phyloP scores from a whole-genome alignment of 202 grass and related monocot genomes.

The Setaria viridis region DNA sequence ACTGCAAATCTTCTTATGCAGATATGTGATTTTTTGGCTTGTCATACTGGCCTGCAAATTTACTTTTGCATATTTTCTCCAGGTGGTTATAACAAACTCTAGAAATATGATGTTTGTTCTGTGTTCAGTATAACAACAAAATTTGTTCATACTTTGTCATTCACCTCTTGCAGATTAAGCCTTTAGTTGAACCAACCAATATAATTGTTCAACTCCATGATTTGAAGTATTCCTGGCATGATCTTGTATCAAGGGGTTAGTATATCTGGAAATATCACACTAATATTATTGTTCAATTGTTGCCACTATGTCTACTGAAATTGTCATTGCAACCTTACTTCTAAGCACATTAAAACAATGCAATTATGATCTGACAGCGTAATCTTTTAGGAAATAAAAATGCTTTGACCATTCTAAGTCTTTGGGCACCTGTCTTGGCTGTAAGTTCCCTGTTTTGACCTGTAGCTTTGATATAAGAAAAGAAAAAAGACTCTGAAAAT shows the following conservation, averaged over 20 bases:
- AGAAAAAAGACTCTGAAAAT: neutral
- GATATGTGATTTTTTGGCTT: slow-evolving; percentile 92
- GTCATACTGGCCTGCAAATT: slow-evolving; percentile 90
- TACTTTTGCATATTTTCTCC: slow-evolving; percentile 95
- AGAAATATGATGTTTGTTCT: slow-evolving; percentile 43
- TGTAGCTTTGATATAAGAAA: slow-evolving; percentile 35
- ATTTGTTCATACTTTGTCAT: slow-evolving; percentile 13
- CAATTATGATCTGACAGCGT: slow-evolving; percentile 24
- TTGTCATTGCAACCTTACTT: slow-evolving; percentile 23
- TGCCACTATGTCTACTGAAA: neutral
- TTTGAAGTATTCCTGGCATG: slow-evolving; percentile 93
- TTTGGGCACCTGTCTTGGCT: slow-evolving; percentile 92
- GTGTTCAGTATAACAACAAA: slow-evolving; percentile 22
- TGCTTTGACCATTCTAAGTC: slow-evolving; percentile 92
- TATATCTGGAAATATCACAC: slow-evolving; percentile 34
- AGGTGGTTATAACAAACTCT: slow-evolving; percentile 62
- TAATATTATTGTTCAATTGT: slow-evolving; percentile 3
- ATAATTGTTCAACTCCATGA: slow-evolving; percentile 70
- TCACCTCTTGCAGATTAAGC: slow-evolving; percentile 67
- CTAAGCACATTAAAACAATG: slow-evolving; percentile 33
- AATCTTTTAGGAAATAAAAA: slow-evolving; percentile 85
- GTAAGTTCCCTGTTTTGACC: slow-evolving; percentile 60
- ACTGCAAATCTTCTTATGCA: slow-evolving; percentile 47
- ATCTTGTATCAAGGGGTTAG: slow-evolving; percentile 91
- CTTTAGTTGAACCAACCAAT: slow-evolving; percentile 79